Percentiles rank a stretch among this genome's conserved stretches.
Evolutionary conservation across 345 rosid species (phyloP).

Genomic region (Corchorus olitorius): DNA sequence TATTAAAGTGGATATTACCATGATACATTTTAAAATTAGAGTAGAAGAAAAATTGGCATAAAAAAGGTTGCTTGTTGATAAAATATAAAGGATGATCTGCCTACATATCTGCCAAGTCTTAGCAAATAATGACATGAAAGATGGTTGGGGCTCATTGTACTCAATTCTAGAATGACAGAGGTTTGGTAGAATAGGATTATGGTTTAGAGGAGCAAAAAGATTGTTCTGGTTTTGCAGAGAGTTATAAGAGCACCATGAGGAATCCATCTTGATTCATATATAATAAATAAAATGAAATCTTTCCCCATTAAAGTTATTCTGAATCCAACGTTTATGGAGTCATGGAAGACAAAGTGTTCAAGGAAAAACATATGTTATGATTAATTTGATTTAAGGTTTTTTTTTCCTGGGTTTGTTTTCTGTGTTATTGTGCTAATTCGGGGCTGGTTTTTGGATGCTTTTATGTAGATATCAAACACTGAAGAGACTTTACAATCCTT

Average conservation of each 20-base stretch:
- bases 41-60: not conserved
- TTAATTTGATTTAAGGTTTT: no score
- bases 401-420: no score
- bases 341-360: no score
- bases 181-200: not conserved
- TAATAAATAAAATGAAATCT: no score
- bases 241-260: not conserved
- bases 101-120: not conserved
- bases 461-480: no score
- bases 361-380: no score
- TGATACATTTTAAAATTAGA: not conserved
- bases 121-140: not conserved
- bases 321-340: no score
- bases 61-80: not conserved
- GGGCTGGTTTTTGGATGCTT: no score
- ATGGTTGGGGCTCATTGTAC: not conserved
- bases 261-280: not conserved
- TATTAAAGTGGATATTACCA: slow-evolving; percentile 1
- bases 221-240: not conserved
- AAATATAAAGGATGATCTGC: slow-evolving; percentile 3
- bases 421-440: no score
- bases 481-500: no score
- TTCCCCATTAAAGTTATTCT: not conserved
- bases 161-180: not conserved
- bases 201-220: not conserved